Evolutionary conservation across 805 yeast species (phyloP), one percentile per base, ranked within the genome.

Genomic region (Saccharomyces mikatae): DNA sequence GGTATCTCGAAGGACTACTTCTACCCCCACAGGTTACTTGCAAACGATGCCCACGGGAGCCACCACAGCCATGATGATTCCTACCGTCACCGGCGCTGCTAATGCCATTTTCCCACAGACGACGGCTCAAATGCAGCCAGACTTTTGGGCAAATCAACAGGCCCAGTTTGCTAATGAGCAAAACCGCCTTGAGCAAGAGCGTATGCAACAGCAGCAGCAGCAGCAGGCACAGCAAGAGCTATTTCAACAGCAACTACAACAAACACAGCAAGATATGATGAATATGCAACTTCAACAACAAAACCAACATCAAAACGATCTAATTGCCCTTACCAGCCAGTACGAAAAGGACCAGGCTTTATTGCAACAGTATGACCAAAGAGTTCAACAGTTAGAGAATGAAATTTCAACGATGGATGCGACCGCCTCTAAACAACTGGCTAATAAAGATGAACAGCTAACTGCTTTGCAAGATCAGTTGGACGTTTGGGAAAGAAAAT

Each of bases 331-430:
- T 59, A 80, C 84, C 60, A 87, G 85, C 41, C 96, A 89, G 64
- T 88, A 86, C 64, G 96, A 90, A 60, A 87, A 83, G 61, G 96
- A 89, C 67, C 96, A 89, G 68, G 76, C 81, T 60, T 74, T 91
- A 73, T 76, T 91, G 52, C 89, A 86, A 67, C 96, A 89, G 68
- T 91, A 91, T 66, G 97, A 91, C 68, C 79, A 83, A 57, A 76
- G 96, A 54, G 96, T 91, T 8, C 86, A 86, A 68, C 80, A 86
- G 26, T 77, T 91, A 58, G 97, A 91, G 71, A 74, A 74, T 44
- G 97, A 91, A 64, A 73, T 89, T 56, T 62, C 68, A 14, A 80
- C 79, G 51, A 75, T 86, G 49, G 80, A 83, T 52, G 76, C 79
- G 58, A 80, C 86, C 44, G 86, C 91, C 0, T 77, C 82, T 41